Evolutionary conservation across 2,329 filamentous ascomycete genomes (phyloP), one percentile per base, ranked within the genome.

Genomic region (Monosporascus sp.): DNA sequence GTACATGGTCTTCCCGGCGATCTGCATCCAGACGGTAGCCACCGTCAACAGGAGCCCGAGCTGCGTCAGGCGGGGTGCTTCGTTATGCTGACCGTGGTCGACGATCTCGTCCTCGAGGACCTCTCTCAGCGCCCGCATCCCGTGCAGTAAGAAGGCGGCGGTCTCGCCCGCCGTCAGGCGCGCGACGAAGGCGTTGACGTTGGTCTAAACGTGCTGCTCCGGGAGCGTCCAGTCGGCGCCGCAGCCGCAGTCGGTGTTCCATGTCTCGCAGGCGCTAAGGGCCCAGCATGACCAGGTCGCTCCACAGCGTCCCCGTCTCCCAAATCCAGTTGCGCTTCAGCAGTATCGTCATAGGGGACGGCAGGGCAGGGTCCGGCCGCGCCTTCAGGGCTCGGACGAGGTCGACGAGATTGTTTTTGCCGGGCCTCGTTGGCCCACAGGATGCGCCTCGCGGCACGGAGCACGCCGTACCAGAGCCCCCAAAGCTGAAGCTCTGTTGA

Each of bases 121-220:
- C 3, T 45, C 36, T 17, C 83, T 86, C 11, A 60, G n/a, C 24
- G 56, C 52, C 43, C 58, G 52, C 2, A 27, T n/a, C 1, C 50
- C 55, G 37, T 56, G 56, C 0, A 27, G 0, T 2, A 17, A 24
- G 7, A 58, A 52, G 26, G 51, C 22, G 2, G 17, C 11, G 14
- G 50, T 22, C 8, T 27, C 48, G 20, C 45, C 47, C 8, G 46
- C 50, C 5, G 52, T 47, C 6, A 61, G 52, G 1, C 56, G 52
- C 3, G 58, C 61, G 7, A 57, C 40, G 47, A 56, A 63, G 5
- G 55, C 61, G 27, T 61, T 59, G 26, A 59, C 46, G 36, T 52
- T 56, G 1, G 37, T 37, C 53, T 53, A 61, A 11, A 56, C 59
- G 22, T 19, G 52, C 17, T 52, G 50, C 52, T 61, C 59, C 2